Evolutionary conservation across 2,329 filamentous ascomycete species (phyloP).

Genomic region (Elsinoe batatas): DNA sequence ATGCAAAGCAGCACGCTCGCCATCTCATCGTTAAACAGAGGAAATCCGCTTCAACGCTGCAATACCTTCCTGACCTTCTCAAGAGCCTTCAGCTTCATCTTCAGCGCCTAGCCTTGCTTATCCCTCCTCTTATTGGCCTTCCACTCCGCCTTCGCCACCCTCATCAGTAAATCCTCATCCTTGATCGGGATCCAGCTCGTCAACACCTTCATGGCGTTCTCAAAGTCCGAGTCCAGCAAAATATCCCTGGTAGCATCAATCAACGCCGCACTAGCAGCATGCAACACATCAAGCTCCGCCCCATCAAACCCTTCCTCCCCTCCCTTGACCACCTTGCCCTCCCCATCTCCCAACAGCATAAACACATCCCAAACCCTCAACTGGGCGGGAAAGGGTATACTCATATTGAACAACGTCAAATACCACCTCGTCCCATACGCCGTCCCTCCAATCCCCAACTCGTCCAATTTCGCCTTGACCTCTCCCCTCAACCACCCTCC

Average conservation of each 20-base stretch:
- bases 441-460: constrained; percentile 72
- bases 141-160: constrained; percentile 78
- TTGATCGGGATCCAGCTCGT: constrained; percentile 90
- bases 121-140: constrained; percentile 51
- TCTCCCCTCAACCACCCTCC: constrained; percentile 71
- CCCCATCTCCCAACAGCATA: constrained; percentile 77
- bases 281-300: constrained; percentile 72
- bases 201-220: constrained; percentile 94
- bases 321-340: constrained; percentile 50
- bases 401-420: constrained; percentile 92
- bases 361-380: constrained; percentile 97
- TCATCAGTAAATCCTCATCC: constrained; percentile 89
- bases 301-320: constrained; percentile 34
- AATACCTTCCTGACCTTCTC: not conserved
- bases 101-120: constrained; percentile 10
- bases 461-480: constrained; percentile 66
- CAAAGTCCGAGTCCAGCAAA: constrained; percentile 85
- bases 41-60: not conserved
- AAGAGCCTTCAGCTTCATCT: not conserved
- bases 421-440: constrained; percentile 98
- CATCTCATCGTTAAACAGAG: constrained; percentile 7
- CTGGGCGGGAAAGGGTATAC: constrained; percentile 86
- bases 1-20: constrained; percentile 9
- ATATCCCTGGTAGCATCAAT: constrained; percentile 86
- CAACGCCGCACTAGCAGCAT: constrained; percentile 79